phyloP scores from a whole-genome alignment of 1,139 yeast species.

The Scheffersomyces segobiensis region DNA sequence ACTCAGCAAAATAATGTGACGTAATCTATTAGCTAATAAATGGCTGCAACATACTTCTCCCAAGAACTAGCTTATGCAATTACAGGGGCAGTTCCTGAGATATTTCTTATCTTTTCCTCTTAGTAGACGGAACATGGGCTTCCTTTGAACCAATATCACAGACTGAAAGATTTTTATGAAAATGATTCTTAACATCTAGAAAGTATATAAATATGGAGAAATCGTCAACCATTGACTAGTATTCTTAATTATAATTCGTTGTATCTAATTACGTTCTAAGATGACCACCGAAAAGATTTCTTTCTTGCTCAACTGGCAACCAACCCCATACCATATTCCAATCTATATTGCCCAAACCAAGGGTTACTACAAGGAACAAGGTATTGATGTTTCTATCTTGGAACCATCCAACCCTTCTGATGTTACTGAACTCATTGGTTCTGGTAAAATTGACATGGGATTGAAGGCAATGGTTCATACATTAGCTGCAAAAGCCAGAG shows the following conservation, averaged over 20 bases:
- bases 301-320: slow-evolving; percentile 57
- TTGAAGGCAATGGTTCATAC: slow-evolving; percentile 64
- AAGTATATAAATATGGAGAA: neutral
- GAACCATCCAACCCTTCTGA: slow-evolving; percentile 63
- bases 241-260: neutral
- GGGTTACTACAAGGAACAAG: slow-evolving; percentile 54
- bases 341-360: slow-evolving; percentile 50
- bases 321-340: slow-evolving; percentile 60
- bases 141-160: neutral
- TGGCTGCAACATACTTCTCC: neutral
- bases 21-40: neutral
- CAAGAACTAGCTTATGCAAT: neutral
- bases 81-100: neutral
- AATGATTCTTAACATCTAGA: neutral
- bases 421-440: slow-evolving; percentile 57
- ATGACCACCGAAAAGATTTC: slow-evolving; percentile 50
- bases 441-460: slow-evolving; percentile 61
- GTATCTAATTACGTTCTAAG: neutral
- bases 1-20: neutral
- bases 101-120: neutral
- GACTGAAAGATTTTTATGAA: neutral
- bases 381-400: slow-evolving; percentile 51
- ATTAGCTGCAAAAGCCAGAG: slow-evolving; percentile 60
- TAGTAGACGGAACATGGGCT: neutral
- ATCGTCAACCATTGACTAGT: neutral